A percentile compares a stretch with the other conserved stretches of the same genome.
Evolutionary conservation across 163 green algal genomes (phyloP).

Genomic region (Prototheca wickerhamii): DNA sequence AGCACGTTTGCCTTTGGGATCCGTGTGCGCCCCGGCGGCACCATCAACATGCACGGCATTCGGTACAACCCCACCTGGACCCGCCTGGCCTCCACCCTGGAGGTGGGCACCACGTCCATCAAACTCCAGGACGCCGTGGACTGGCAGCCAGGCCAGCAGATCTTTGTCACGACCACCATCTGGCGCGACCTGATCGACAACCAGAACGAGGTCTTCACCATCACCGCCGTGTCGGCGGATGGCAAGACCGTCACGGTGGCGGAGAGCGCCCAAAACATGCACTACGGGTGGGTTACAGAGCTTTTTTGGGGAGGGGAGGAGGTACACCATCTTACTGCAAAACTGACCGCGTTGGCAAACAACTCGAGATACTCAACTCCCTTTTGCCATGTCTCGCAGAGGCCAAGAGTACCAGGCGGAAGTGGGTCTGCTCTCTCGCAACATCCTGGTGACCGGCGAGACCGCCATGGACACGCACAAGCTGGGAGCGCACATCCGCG

Average conservation of each 20-base stretch:
- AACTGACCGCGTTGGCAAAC: no score
- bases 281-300: constrained; percentile 29
- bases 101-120: constrained; percentile 7
- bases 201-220: constrained; percentile 38
- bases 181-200: constrained; percentile 43
- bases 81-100: constrained; percentile 21
- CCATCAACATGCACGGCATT: constrained; percentile 39
- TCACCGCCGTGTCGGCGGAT: constrained; percentile 18
- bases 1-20: constrained; percentile 13
- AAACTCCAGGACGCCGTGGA: constrained; percentile 24
- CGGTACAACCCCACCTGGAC: constrained; percentile 45
- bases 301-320: not conserved
- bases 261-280: constrained; percentile 10
- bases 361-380: no score
- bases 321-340: no score
- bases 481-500: constrained; percentile 26
- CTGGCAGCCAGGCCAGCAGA: constrained; percentile 39
- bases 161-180: constrained; percentile 38
- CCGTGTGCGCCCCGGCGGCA: constrained; percentile 11
- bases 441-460: constrained; percentile 29
- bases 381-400: no score
- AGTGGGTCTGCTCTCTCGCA: constrained; percentile 43
- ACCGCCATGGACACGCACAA: not conserved
- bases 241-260: constrained; percentile 14
- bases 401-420: constrained; percentile 48